Evolutionary conservation across 371 early-diverging fungal species (phyloP), one percentile per base, ranked within the genome.

Genomic region (Saksenaea vasiformis): DNA sequence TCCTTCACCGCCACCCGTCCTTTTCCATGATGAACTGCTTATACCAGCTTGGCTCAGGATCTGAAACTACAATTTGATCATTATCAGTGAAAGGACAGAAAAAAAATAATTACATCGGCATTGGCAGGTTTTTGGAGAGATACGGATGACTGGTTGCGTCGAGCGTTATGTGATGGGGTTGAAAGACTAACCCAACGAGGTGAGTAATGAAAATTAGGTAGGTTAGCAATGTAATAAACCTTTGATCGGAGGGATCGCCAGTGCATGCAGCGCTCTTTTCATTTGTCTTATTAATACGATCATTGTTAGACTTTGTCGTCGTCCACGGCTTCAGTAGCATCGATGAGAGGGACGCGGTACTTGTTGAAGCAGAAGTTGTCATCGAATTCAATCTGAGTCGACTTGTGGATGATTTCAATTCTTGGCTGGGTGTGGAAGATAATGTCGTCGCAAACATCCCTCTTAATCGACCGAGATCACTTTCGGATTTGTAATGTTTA

Each of bases 401-500:
- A 26, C 31, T 28, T 13, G 17, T 47, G 22, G 51, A 17, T 4
- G 1, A 5, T 47, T 22, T 47, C 24, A 47, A 22, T 17, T 47
- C 43, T 57, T 62, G 10, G 17, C 11, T n/a, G 53, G 56, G 11
- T 13, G 56, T 17, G 11, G 66, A 11, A 57, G 57, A 31, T 31
- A 31, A 31, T 2, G 31, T 31, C 13, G 72, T 65, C 9, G 58
- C 53, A 35, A 69, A 58, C 11, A 65, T 58, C 24, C 60, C 43
- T 26, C 57, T 60, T 8, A 79, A 55, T 9, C 66, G 62, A 22
- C 66, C 53, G 1, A 77, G 60, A 35, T 79, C 80, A n/a, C 67
- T 71, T 58, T 79, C 79, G 0, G 79, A 79, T 34, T 71, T 66
- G 58, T 71, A 65, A 10, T 66, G 69, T 37, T 71, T 76, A 3